Evolutionary conservation across 768 basidiomycete species (phyloP).

Genomic region (Agaricus sinodeliciosus): DNA sequence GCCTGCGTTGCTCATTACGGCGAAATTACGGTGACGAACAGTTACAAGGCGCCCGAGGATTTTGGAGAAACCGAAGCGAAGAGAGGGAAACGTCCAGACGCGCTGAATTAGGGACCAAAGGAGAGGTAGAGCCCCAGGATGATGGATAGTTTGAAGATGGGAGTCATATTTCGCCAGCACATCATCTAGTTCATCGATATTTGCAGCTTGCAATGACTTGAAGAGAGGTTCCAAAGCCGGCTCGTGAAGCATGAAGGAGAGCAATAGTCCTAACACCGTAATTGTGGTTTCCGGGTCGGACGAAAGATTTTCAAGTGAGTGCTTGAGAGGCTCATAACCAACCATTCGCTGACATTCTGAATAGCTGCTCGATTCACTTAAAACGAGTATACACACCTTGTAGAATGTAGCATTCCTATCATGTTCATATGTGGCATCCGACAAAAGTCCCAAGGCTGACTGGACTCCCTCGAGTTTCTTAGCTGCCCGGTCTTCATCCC

Average conservation of each 20-base stretch:
- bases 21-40: slow-evolving; percentile 64
- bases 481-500: slow-evolving; percentile 29
- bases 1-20: slow-evolving; percentile 53
- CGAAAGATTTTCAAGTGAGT: slow-evolving; percentile 51
- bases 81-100: slow-evolving; percentile 12
- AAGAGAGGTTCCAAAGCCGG: slow-evolving; percentile 55
- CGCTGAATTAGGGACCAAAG: slow-evolving; percentile 39
- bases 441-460: slow-evolving; percentile 57
- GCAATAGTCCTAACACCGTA: slow-evolving; percentile 32
- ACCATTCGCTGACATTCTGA: slow-evolving; percentile 37
- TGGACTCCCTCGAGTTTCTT: slow-evolving; percentile 46
- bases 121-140: slow-evolving; percentile 55
- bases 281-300: slow-evolving; percentile 25
- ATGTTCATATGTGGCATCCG: slow-evolving; percentile 56
- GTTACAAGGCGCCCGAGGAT: slow-evolving; percentile 57
- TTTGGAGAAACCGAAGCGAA: slow-evolving; percentile 52
- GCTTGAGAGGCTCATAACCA: slow-evolving; percentile 57
- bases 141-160: slow-evolving; percentile 42
- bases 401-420: slow-evolving; percentile 56
- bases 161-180: slow-evolving; percentile 30
- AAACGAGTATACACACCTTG: slow-evolving; percentile 37
- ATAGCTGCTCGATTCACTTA: not conserved
- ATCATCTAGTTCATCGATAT: slow-evolving; percentile 32
- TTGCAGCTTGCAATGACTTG: slow-evolving; percentile 28
- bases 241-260: slow-evolving; percentile 61